Conservation (phyloP, 2,329 filamentous ascomycete species). For the Neopestalotiopsis rosae region DNA sequence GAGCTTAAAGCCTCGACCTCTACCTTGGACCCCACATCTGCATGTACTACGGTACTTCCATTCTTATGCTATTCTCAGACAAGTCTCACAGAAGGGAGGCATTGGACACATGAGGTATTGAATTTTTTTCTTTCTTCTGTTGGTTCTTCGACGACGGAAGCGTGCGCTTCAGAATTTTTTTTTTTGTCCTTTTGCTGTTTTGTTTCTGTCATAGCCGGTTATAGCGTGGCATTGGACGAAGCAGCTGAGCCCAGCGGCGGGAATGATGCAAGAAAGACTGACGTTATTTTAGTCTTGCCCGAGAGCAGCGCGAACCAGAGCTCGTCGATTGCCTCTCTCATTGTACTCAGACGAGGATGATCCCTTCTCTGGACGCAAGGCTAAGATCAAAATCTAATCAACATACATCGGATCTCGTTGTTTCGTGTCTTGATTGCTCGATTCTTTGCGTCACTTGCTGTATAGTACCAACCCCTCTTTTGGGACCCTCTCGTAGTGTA, state of each 20-base stretch:
- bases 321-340: background rate
- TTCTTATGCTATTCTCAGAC: background rate
- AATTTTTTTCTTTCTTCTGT: background rate
- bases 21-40: background rate
- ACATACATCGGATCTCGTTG: background rate
- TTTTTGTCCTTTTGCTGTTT: background rate
- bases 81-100: background rate
- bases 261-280: background rate
- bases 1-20: too few relatives aligned
- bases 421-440: background rate
- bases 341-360: background rate
- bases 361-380: background rate
- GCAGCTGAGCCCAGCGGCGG: background rate
- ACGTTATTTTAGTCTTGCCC: background rate
- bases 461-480: background rate
- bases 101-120: background rate
- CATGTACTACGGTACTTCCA: background rate
- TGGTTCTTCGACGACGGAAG: background rate
- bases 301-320: background rate
- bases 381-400: background rate
- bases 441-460: background rate
- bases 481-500: background rate
- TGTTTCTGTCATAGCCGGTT: slow-evolving; percentile 1
- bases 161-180: slow-evolving; percentile 1
- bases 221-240: background rate